A percentile compares a stretch with the other conserved stretches of the same genome.
phyloP scores from a whole-genome alignment of 306 rosid genomes.

The Lathyrus oleraceus region DNA sequence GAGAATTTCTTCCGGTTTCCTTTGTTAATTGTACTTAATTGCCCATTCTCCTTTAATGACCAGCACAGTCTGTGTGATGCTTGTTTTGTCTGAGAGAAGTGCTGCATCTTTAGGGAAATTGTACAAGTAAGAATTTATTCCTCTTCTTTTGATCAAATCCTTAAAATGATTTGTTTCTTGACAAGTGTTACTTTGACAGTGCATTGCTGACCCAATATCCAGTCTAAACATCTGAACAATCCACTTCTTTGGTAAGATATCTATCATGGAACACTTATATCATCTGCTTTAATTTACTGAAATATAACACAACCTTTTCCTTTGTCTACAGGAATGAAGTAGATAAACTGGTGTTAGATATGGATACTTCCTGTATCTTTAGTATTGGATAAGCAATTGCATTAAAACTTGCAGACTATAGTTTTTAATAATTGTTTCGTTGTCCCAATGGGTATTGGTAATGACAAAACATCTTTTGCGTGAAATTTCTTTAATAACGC shows the following conservation, averaged over 20 bases:
- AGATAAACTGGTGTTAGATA: constrained; percentile 39
- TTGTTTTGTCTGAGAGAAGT: constrained; percentile 64
- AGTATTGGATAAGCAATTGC: constrained; percentile 42
- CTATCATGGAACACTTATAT: background rate
- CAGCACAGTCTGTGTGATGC: constrained; percentile 76
- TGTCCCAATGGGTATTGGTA: constrained; percentile 52
- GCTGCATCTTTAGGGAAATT: constrained; percentile 79
- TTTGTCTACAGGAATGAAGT: constrained; percentile 60
- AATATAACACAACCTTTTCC: constrained; percentile 20
- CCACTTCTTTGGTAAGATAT: constrained; percentile 58
- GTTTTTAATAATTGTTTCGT: constrained; percentile 37
- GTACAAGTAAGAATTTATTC: constrained; percentile 55
- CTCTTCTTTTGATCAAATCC: constrained; percentile 5
- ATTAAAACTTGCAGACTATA: constrained; percentile 46
- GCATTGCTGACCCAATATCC: constrained; percentile 75
- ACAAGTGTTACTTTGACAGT: constrained; percentile 41
- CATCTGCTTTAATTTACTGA: background rate
- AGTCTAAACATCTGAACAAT: constrained; percentile 47
- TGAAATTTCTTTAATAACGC: constrained; percentile 43
- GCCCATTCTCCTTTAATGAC: constrained; percentile 61
- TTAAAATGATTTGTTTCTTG: constrained; percentile 28
- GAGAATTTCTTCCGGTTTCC: constrained; percentile 87
- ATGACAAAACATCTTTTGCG: constrained; percentile 37
- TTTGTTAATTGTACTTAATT: constrained; percentile 93
- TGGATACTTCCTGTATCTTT: constrained; percentile 54